phyloP scores from a whole-genome alignment of 2,329 filamentous ascomycete genomes.

The Colletotrichum sp. region DNA sequence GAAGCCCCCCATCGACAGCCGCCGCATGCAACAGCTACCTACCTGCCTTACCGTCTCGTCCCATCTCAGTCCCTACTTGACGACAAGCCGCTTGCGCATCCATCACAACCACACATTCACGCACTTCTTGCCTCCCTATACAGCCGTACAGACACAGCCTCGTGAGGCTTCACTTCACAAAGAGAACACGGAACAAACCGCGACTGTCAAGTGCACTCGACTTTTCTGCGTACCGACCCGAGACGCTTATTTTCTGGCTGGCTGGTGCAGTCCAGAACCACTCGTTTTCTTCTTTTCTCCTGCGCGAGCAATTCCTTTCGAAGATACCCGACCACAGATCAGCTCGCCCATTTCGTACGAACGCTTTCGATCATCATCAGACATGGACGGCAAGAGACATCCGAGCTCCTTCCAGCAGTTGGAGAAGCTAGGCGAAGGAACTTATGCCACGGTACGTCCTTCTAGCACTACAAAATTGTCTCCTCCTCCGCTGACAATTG shows the following conservation, averaged over 20 bases:
- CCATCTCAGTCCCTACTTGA: not conserved
- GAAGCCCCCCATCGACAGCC: not conserved
- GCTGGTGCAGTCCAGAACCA: not conserved
- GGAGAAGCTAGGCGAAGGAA: slow-evolving; percentile 98
- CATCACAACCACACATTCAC: not conserved
- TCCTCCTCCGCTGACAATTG: not conserved
- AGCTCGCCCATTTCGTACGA: not conserved
- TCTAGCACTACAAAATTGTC: not conserved
- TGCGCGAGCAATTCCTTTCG: not conserved
- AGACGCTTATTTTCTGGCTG: not conserved
- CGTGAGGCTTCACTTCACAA: not conserved
- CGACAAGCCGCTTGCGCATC: not conserved
- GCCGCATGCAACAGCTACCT: not conserved
- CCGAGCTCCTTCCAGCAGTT: slow-evolving; percentile 99
- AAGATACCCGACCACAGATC: not conserved
- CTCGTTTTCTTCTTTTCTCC: not conserved
- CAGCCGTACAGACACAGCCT: not conserved
- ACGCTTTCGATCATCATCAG: not conserved
- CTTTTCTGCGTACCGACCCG: not conserved
- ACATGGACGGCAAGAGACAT: slow-evolving; percentile 91
- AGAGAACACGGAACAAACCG: not conserved
- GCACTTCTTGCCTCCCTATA: not conserved
- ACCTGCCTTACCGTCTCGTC: not conserved
- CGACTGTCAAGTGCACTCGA: not conserved
- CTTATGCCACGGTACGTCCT: slow-evolving; percentile 87